Percentiles rank a stretch among this genome's conserved stretches.
Conservation (phyloP, 2,329 filamentous ascomycete genomes). For the Stemphylium lycopersici region DNA sequence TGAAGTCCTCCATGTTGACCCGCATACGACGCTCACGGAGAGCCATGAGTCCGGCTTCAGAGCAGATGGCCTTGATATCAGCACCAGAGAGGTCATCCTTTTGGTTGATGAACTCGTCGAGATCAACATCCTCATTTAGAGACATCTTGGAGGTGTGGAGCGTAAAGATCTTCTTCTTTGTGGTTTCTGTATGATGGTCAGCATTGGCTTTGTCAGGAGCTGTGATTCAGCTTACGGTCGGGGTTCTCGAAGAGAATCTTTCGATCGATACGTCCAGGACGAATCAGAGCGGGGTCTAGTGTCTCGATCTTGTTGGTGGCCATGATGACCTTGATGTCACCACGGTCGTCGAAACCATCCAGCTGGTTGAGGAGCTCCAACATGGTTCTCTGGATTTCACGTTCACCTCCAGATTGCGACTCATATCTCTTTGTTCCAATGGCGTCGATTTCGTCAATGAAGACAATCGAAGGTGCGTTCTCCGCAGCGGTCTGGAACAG, state of each 20-base stretch:
- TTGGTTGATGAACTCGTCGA: constrained; percentile 97
- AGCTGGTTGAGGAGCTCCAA: constrained; percentile 97
- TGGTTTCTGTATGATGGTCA: constrained; percentile 80
- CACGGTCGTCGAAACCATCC: constrained; percentile 97
- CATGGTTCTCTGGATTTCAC: constrained; percentile 98
- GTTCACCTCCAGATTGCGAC: constrained; percentile 93
- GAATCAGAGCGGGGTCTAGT: constrained; percentile 92
- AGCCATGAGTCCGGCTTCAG: constrained; percentile 92
- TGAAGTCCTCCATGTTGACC: constrained; percentile 98
- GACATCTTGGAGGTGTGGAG: constrained; percentile 99
- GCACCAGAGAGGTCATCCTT: constrained; percentile 97
- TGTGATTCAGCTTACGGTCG: constrained; percentile 60
- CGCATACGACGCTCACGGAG: constrained; percentile 95
- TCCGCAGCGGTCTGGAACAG: constrained; percentile 96
- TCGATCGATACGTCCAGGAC: constrained; percentile 95
- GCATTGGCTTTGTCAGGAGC: not conserved
- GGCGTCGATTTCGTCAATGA: constrained; percentile 98
- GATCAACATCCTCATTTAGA: constrained; percentile 91
- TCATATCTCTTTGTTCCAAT: constrained; percentile 99
- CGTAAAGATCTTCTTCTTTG: constrained; percentile 96
- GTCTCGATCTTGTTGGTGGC: constrained; percentile 99
- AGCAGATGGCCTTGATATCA: constrained; percentile 99
- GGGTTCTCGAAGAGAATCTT: constrained; percentile 87
- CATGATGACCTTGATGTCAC: constrained; percentile 99
- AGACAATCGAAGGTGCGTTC: constrained; percentile 95